phyloP scores from a whole-genome alignment of 2,329 filamentous ascomycete species.

The Aspergillus nomiae region DNA sequence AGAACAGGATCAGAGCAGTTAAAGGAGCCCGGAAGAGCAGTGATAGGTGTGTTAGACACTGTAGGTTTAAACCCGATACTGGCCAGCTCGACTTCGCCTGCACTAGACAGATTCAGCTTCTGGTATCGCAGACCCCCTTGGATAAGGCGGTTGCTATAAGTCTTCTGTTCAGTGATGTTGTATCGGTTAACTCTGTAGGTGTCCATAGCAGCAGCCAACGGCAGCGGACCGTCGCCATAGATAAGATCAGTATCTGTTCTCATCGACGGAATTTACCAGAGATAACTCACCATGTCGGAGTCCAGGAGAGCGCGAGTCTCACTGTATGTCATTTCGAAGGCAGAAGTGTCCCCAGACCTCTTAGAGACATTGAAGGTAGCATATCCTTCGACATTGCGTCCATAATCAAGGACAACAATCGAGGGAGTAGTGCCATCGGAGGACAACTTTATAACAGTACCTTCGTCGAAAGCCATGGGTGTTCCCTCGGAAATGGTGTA shows the following conservation, averaged over 20 bases:
- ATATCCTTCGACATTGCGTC: slow-evolving; percentile 16
- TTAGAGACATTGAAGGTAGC: slow-evolving; percentile 11
- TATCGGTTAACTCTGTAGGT: slow-evolving; percentile 40
- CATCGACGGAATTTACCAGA: not conserved
- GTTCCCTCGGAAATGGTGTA: too few species aligned
- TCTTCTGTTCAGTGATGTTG: slow-evolving; percentile 29
- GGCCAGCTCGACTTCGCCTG: slow-evolving; percentile 28
- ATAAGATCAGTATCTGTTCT: not conserved
- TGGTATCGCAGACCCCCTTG: slow-evolving; percentile 42
- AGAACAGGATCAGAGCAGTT: slow-evolving; percentile 15
- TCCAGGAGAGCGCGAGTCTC: slow-evolving; percentile 13
- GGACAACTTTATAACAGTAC: too few species aligned
- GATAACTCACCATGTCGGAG: slow-evolving; percentile 12
- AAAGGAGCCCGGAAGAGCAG: slow-evolving; percentile 15
- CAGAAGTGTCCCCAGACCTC: slow-evolving; percentile 9
- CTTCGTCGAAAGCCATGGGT: too few species aligned
- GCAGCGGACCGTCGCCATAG: slow-evolving; percentile 30
- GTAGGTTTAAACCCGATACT: slow-evolving; percentile 31
- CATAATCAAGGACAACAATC: slow-evolving; percentile 14
- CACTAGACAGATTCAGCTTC: slow-evolving; percentile 37
- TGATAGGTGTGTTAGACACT: slow-evolving; percentile 16
- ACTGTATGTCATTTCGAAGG: slow-evolving; percentile 19
- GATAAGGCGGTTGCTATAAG: slow-evolving; percentile 37
- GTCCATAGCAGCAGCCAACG: slow-evolving; percentile 41
- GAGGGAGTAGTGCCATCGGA: too few species aligned